Evolutionary conservation across 345 rosid species (phyloP).

Genomic region (Eucalyptus polyanthemos): DNA sequence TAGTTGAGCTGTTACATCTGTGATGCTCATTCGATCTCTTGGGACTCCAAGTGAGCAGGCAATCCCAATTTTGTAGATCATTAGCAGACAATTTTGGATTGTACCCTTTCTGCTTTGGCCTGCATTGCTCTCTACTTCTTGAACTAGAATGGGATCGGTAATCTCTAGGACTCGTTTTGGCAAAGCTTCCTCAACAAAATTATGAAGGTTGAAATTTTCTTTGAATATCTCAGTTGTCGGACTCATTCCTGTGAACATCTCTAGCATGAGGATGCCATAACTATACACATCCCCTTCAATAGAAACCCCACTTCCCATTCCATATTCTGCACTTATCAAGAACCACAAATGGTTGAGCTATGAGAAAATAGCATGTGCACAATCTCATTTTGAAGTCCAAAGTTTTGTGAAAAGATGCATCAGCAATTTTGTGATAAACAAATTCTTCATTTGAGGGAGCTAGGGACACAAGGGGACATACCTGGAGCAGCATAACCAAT

Average conservation of each 20-base stretch:
- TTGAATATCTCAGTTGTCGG: conserved; percentile 4
- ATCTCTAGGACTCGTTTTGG: not conserved
- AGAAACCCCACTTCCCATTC: conserved; percentile 5
- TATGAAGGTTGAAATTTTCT: conserved; percentile 1
- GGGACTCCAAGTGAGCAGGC: not conserved
- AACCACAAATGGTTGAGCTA: not conserved
- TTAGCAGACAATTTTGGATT: not conserved
- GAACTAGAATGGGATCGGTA: not conserved
- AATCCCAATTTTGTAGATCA: not conserved
- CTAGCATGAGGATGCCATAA: conserved; percentile 13
- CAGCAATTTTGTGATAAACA: not conserved
- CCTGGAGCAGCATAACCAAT: not conserved
- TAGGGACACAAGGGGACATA: not conserved
- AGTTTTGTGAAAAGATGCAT: not conserved
- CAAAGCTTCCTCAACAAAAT: not conserved
- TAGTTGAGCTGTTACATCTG: not conserved
- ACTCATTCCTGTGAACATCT: conserved; percentile 7
- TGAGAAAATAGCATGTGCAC: not conserved
- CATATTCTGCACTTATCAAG: conserved; percentile 6
- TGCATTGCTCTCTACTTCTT: not conserved
- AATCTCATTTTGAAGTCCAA: not conserved
- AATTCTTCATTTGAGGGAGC: not conserved
- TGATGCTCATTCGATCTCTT: not conserved
- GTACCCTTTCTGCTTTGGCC: not conserved
- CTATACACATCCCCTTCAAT: conserved; percentile 9